Evolutionary conservation across 768 basidiomycete species (phyloP), one percentile per base, ranked within the genome.

Genomic region (Fibroporia radiculosa): DNA sequence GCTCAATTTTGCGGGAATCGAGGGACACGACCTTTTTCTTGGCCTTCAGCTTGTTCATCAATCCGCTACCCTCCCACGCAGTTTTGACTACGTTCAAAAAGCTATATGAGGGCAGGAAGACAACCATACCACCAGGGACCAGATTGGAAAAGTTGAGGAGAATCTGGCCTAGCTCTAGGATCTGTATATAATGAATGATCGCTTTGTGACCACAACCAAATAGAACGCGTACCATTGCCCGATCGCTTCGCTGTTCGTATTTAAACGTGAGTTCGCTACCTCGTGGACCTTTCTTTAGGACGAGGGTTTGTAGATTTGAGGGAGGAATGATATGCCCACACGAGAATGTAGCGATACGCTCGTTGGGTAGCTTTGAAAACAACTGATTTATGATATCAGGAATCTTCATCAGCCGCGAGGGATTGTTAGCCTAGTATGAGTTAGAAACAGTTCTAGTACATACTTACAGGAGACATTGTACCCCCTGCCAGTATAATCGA

Each of bases 401-500:
- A 40, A 95, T 85, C 93, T 96, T 55, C n/a, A n/a, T n/a, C n/a
- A n/a, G n/a, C n/a, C n/a, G n/a, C n/a, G n/a, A n/a, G 32, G 19
- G n/a, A 13, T 1, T 5, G 26, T 42, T 22, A 36, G 20, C 4
- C 10, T 11, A 12, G 29, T 34, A 23, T 35, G 11, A 23, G 33
- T 37, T 19, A 18, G 33, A 50, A 32, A 54, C 18, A 40, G 44
- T 38, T 45, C 19, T 43, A 23, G 16, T 16, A 1, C 0, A 13
- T 10, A 66, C 71, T 42, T 43, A 96, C 91, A n/a, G 95, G 95
- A 6, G 92, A 91, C 96, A 99, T 97, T 0, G 95, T 99, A 4
- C 95, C 95, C 7, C 95, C 95, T 6, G 96, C 95, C 29, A 99
- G 69, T 23, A 98, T 66, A n/a, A 98, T 82, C 2, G 86, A 75